These are phyloP conservation scores for Begonia loranthoides DNA, from an alignment of 306 rosid species.

Conservation along the genomic window DNA sequence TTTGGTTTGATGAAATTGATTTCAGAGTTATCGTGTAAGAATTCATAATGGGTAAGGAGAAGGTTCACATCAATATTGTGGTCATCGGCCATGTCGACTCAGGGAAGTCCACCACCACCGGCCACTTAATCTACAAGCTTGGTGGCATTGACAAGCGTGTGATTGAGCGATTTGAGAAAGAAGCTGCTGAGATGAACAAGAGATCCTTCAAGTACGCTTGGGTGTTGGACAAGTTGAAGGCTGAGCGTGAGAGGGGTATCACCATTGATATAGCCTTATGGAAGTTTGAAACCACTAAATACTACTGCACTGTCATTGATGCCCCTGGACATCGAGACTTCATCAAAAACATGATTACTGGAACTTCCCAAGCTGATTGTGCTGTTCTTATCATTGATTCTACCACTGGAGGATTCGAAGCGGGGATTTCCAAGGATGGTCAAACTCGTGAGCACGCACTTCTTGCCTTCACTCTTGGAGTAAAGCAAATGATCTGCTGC, in stretches of 20 bases:
- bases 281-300: background rate
- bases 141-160: slow-evolving; percentile 54
- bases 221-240: background rate
- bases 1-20: background rate
- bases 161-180: slow-evolving; percentile 15
- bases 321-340: slow-evolving; percentile 27
- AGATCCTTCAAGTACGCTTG: background rate
- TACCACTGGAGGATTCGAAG: slow-evolving; percentile 80
- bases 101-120: slow-evolving; percentile 75
- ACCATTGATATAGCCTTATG: background rate
- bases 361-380: slow-evolving; percentile 24
- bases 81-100: slow-evolving; percentile 88
- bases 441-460: slow-evolving; percentile 88
- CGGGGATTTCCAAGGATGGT: slow-evolving; percentile 82
- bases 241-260: slow-evolving; percentile 1
- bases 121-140: slow-evolving; percentile 45
- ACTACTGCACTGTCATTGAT: slow-evolving; percentile 40
- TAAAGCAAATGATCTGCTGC: slow-evolving; percentile 75
- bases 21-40: background rate
- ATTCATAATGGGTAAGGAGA: slow-evolving; percentile 52
- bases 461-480: slow-evolving; percentile 80
- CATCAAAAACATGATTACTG: slow-evolving; percentile 66
- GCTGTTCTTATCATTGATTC: slow-evolving; percentile 76
- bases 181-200: slow-evolving; percentile 1
- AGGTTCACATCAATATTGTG: slow-evolving; percentile 68